These are phyloP conservation scores for Powellomyces hirtus DNA, from an alignment of 192 early-diverging fungal species.

Conservation along the genomic window DNA sequence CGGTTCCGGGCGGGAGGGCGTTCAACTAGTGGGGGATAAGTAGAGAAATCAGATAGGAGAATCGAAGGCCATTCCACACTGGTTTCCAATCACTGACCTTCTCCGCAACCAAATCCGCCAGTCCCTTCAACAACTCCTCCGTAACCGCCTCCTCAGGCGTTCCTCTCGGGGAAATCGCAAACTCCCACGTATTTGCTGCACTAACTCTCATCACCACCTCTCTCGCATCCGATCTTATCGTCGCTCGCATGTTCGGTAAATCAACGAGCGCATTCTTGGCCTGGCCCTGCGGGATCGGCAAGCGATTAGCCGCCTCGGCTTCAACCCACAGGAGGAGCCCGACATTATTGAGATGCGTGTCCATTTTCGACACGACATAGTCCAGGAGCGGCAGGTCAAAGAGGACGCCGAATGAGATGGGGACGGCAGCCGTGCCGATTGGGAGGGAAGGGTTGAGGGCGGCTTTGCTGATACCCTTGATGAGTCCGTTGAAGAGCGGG, in stretches of 20 bases:
- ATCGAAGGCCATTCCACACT: too few species aligned
- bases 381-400: constrained; percentile 14
- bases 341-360: constrained; percentile 21
- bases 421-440: constrained; percentile 9
- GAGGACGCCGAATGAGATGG: constrained; percentile 10
- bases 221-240: constrained; percentile 1
- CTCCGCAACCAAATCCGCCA: not conserved
- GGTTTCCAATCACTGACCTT: too few species aligned
- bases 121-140: not conserved
- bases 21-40: not conserved
- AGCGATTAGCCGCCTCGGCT: constrained; percentile 1
- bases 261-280: constrained; percentile 1
- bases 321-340: constrained; percentile 9
- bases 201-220: constrained; percentile 1
- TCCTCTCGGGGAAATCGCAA: not conserved
- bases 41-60: not conserved
- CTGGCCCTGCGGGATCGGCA: not conserved
- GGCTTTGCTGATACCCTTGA: not conserved
- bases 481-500: constrained; percentile 7
- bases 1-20: constrained; percentile 12
- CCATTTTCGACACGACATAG: constrained; percentile 6
- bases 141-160: not conserved
- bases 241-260: constrained; percentile 3
- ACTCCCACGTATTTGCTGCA: constrained; percentile 7
- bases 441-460: not conserved